Evolutionary conservation across 768 basidiomycete genomes (phyloP), one percentile per base, ranked within the genome.

Genomic region (Chalciporus pseudorubinellus): DNA sequence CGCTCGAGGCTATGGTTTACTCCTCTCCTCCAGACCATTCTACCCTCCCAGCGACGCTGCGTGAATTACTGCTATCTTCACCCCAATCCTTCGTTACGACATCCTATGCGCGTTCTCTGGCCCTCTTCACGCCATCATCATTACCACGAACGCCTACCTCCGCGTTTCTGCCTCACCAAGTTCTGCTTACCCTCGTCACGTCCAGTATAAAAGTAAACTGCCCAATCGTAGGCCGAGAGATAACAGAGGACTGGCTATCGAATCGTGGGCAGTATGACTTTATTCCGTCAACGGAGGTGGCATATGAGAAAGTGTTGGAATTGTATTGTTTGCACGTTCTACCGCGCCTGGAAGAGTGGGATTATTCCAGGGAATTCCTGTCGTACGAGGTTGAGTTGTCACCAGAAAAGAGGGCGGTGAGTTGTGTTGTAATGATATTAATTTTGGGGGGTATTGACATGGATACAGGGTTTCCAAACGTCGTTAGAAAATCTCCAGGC

Each of bases 171-270:
- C 91, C 91, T 4, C 65, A 82, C 1, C 82, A 83, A 58, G 79
- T 92, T 29, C 73, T 92, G 34, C 72, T 83, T 39, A 87, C 90
- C 0, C 76, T 91, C 20, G 77, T 84, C 6, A 80, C 87, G 48
- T 81, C 86, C 26, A 84, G 83, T 58, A 71, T 91, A 31, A 89
- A 87, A 59, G 66, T 85, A 3, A 79, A 81, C 28, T 80, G 78
- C 43, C 77, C 82, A 1, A 79, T 79, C 22, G 70, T 82, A 11
- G 89, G 84, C 0, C 73, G 85, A 19, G 72, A 74, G 19, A 81
- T 92, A 44, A 78, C 83, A 18, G 90, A 93, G 63, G 83, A 90
- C 38, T 93, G 91, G 91, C 71, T 93, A 20, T 81, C 84, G 3
- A 74, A 74, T 36, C 71, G 85, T 34, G 76, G 76, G 18, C 74